Evolutionary conservation across 176 grass and related monocot species (phyloP), one percentile per base, ranked within the genome.

Genomic region (Raddia guianensis): DNA sequence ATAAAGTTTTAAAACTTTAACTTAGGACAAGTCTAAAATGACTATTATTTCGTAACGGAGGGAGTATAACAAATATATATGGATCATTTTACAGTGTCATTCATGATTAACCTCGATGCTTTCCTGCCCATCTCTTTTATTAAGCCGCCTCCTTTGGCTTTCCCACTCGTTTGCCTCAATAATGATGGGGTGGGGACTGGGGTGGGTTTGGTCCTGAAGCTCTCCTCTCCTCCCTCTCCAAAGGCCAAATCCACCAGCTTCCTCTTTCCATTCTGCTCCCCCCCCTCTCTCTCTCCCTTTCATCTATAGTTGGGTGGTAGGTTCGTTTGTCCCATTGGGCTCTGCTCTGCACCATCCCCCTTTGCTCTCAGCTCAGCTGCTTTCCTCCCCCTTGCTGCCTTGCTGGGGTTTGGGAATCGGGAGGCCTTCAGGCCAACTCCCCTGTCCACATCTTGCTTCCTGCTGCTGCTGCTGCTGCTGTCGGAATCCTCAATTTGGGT

Each of bases 361-460:
- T 2, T 66, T 53, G 68, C 61, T 18, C 72, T 40, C 37, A 40
- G 2, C 72, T 40, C 37, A 40, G 2, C 37, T 73, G 45, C 62
- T 56, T 73, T 74, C 9, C 35, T 74, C 67, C 45, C 50, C 27
- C 27, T 27, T 27, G 27, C 27, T 27, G 27, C 27, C 64, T 81
- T 86, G 86, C 82, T 76, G 78, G 87, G 83, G 87, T 86, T 89
- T 82, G 78, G 83, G 83, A 85, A 89, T 89, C 77, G 78, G 83
- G 83, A 85, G 73, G 72, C 82, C 77, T 72, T 9, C 16, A 80
- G 76, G 21, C 76, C 77, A 63, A 75, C 65, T 47, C 54, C 82
- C 82, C 49, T 55, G 87, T 77, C 82, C 87, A 76, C 87, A 64
- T 89, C 87, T 46, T 33, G 57, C 49, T 69, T 54, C 63, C 52